These are phyloP conservation scores for Xylariaceae sp. DNA, from an alignment of 2,329 filamentous ascomycete genomes.

Conservation along the genomic window DNA sequence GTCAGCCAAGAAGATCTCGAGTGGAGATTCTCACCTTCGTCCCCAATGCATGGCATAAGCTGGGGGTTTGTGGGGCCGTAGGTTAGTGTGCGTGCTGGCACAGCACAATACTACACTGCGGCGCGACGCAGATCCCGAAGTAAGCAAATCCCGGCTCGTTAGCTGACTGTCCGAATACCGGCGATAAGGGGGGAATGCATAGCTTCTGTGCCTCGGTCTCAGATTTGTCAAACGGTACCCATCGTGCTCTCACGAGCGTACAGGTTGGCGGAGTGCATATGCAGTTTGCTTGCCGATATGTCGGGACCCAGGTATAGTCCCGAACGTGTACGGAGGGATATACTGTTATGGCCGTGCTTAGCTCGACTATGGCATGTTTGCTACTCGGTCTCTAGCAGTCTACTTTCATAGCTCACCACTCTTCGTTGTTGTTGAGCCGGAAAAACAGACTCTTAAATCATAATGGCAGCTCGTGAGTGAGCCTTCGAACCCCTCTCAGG, in stretches of 20 bases:
- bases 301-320: slow-evolving; percentile 24
- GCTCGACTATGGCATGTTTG: slow-evolving; percentile 5
- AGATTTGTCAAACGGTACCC: slow-evolving; percentile 4
- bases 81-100: not conserved
- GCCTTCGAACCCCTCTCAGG: slow-evolving; percentile 2
- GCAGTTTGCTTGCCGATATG: slow-evolving; percentile 12
- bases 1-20: not conserved
- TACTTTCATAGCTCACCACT: slow-evolving; percentile 8
- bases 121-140: slow-evolving; percentile 28
- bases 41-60: slow-evolving; percentile 14
- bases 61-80: slow-evolving; percentile 19
- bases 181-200: slow-evolving; percentile 9
- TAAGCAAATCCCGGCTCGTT: slow-evolving; percentile 26
- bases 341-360: slow-evolving; percentile 15
- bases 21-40: slow-evolving; percentile 17
- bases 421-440: slow-evolving; percentile 3
- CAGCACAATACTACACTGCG: slow-evolving; percentile 24
- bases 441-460: slow-evolving; percentile 7
- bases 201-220: slow-evolving; percentile 7
- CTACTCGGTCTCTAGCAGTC: slow-evolving; percentile 11
- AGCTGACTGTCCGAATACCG: slow-evolving; percentile 24
- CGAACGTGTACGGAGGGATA: not conserved
- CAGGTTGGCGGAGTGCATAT: slow-evolving; percentile 16
- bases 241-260: slow-evolving; percentile 16
- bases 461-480: slow-evolving; percentile 27